Evolutionary conservation across 345 rosid species (phyloP).

Genomic region (Clarkia xantiana): DNA sequence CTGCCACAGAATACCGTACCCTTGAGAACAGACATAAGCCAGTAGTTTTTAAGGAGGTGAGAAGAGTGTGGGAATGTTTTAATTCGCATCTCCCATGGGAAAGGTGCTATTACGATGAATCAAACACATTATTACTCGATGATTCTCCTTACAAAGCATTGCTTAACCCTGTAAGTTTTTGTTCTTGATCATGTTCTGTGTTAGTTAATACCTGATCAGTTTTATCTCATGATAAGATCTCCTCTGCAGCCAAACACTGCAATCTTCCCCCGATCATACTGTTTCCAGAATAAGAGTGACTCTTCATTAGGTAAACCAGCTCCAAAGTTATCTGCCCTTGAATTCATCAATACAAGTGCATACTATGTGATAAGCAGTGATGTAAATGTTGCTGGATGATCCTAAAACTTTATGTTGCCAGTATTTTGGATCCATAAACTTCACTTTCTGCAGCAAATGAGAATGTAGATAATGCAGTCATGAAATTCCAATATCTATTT

Average conservation of each 20-base stretch:
- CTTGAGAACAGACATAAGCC: slow-evolving; percentile 58
- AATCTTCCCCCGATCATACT: slow-evolving; percentile 61
- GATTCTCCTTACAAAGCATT: slow-evolving; percentile 92
- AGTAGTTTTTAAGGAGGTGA: slow-evolving; percentile 66
- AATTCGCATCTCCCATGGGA: slow-evolving; percentile 58
- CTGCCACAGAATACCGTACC: slow-evolving; percentile 29
- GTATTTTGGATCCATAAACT: too few species aligned
- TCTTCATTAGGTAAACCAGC: slow-evolving; percentile 48
- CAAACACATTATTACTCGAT: slow-evolving; percentile 68
- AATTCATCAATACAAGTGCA: background rate
- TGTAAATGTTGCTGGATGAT: too few species aligned
- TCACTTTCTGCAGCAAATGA: too few species aligned
- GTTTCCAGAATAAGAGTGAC: slow-evolving; percentile 28
- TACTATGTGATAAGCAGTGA: too few species aligned
- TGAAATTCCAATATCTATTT: too few species aligned
- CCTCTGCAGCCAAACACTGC: slow-evolving; percentile 47
- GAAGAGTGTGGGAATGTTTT: slow-evolving; percentile 51
- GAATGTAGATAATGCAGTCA: too few species aligned
- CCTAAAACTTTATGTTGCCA: too few species aligned
- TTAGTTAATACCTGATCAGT: slow-evolving; percentile 6
- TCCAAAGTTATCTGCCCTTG: background rate
- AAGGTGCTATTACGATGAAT: slow-evolving; percentile 44
- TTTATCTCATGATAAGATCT: slow-evolving; percentile 6
- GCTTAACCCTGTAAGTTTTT: slow-evolving; percentile 79
- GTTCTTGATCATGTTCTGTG: background rate